Evolutionary conservation across 1,284 basidiomycete species (phyloP).

Genomic region (Laetiporus sulphureus): DNA sequence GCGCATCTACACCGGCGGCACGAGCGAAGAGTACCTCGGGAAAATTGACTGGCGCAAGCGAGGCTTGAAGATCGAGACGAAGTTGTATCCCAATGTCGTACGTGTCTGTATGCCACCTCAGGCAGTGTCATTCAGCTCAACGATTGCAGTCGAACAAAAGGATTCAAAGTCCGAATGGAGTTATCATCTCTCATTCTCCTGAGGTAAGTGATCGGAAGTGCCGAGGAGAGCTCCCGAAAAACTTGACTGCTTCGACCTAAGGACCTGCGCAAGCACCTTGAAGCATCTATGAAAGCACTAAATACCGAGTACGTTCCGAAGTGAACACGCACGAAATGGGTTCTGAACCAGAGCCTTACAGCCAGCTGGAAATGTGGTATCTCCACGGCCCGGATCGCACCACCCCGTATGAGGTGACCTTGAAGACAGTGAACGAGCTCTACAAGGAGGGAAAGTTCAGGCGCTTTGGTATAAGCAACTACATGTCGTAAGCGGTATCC

Average conservation of each 20-base stretch:
- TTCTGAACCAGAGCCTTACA: slow-evolving; percentile 1
- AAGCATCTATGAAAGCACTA: slow-evolving; percentile 37
- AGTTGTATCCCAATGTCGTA: slow-evolving; percentile 16
- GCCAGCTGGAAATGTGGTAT: slow-evolving; percentile 42
- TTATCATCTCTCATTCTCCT: slow-evolving; percentile 13
- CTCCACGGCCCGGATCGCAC: slow-evolving; percentile 49
- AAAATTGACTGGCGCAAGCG: slow-evolving; percentile 30
- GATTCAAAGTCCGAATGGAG: slow-evolving; percentile 2
- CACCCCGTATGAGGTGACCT: slow-evolving; percentile 39
- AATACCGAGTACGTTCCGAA: slow-evolving; percentile 34
- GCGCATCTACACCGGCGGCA: slow-evolving; percentile 40
- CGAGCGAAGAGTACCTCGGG: slow-evolving; percentile 40
- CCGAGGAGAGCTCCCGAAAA: too few species aligned
- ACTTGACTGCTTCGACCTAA: too few species aligned
- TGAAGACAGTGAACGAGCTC: slow-evolving; percentile 41
- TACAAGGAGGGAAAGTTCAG: slow-evolving; percentile 41
- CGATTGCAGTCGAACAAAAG: slow-evolving; percentile 6
- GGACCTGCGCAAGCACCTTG: slow-evolving; percentile 38
- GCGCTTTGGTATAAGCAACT: slow-evolving; percentile 49
- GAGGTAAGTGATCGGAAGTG: slow-evolving; percentile 11
- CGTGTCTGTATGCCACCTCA: background rate
- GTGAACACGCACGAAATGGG: background rate
- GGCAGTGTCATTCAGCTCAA: background rate
- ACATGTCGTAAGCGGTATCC: slow-evolving; percentile 27
- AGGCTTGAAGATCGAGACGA: slow-evolving; percentile 43